These are phyloP conservation scores for Oenanthe javanica DNA, from an alignment of 140 eudicot genomes.

Conservation along the genomic window DNA sequence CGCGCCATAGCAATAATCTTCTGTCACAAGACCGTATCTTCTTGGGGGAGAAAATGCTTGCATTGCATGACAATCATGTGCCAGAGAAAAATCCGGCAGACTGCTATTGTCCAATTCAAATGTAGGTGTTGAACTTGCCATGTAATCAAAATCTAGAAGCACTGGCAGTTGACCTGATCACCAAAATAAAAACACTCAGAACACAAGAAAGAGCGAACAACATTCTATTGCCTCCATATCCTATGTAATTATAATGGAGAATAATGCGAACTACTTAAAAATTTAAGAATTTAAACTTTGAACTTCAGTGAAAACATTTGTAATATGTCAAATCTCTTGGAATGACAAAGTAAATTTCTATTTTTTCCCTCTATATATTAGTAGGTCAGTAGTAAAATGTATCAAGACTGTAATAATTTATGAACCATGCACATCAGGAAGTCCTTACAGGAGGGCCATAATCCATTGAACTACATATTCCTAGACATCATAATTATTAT, in stretches of 20 bases:
- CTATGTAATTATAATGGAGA: not conserved
- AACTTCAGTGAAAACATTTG: not conserved
- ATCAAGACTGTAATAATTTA: not conserved
- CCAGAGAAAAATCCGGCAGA: constrained; percentile 22
- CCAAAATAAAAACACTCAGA: not conserved
- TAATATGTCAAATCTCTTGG: not conserved
- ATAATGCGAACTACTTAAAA: not conserved
- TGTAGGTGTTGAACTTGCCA: constrained; percentile 27
- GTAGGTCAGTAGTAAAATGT: not conserved
- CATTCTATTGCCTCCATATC: not conserved
- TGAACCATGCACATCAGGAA: not conserved
- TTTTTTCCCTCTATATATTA: too few species aligned
- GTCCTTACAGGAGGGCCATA: not conserved
- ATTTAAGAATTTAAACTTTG: not conserved
- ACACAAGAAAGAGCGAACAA: not conserved
- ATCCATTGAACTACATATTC: not conserved
- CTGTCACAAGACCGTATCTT: constrained; percentile 24
- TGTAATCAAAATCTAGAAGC: constrained; percentile 16
- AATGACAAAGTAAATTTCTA: not conserved
- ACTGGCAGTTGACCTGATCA: constrained; percentile 31
- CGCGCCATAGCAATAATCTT: constrained; percentile 26
- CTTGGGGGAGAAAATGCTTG: constrained; percentile 32
- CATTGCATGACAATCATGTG: constrained; percentile 22
- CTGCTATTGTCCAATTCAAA: constrained; percentile 18
- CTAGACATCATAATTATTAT: too few species aligned